Base-by-base conservation (phyloP, 1,139 yeast genomes). In the Yamadazyma kanchanaburiensis region DNA sequence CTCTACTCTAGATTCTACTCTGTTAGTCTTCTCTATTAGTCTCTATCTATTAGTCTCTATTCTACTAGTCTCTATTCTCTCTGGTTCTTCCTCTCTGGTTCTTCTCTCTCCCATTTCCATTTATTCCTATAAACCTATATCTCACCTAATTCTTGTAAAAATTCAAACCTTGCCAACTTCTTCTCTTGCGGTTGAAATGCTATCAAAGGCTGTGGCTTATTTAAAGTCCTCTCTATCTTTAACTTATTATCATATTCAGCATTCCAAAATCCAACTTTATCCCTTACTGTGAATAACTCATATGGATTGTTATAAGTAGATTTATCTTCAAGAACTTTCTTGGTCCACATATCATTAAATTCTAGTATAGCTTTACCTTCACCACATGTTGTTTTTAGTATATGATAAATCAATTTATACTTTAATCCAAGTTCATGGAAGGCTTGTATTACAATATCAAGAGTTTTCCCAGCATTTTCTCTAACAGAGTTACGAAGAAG, bases 201-300 rank as follows among this genome's bases (percentile, higher is more conserved):
- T 23, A 43, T 35, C 28, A 23, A 20, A n/a, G 25, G 23, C 7
- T 12, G 53, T 39, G n/a, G 40, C 35, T 13, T 38, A 33, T 29
- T 29, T 15, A 33, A 27, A 15, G 47, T 51, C 7, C 31, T 28
- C 4, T 37, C 40, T 1, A 45, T 38, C 12, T 38, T 33, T 21
- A 60, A 42, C 20, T 41, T 31, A 1, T 34, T 30, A 42, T 60
- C 66, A 24, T 48, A 46, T 6, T 42, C 39, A 18, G 34, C 40
- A 30, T 47, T 53, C 68, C 68, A 61, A 16, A 58, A 34, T 2
- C 64, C 63, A n/a, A 37, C 32, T 6, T 32, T 35, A 14, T 36
- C 38, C 23, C 44, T 39, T 12, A 45, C 24, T 6, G 26, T 30
- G 7, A 46, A 37, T 6, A 39, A 29, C 2, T 22, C 13, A 15